Evolutionary conservation across 2,329 filamentous ascomycete genomes (phyloP), one percentile per base, ranked within the genome.

Genomic region (Triangularia setosa): DNA sequence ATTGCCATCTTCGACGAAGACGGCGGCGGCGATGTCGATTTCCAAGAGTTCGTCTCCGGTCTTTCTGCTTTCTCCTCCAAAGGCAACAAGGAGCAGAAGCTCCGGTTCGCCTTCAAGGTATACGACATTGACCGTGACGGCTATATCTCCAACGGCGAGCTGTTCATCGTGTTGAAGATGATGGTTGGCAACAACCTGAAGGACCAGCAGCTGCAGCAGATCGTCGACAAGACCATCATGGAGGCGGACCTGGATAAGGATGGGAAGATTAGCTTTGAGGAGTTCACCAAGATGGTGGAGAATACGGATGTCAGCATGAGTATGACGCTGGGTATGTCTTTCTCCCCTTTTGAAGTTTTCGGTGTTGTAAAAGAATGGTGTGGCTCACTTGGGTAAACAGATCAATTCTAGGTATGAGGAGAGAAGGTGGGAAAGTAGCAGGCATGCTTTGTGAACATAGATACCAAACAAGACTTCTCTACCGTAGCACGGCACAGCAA

Each of bases 211-310:
- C 81, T 99, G 76, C 95, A 99, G 82, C 95, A 94, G 87, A 99
- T 99, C 76, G 95, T 99, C 72, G 95, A 99, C 83, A 99, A 99
- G 87, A 99, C 95, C 65, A 98, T 99, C 77, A 98, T 98, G 95
- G 95, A 99, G 82, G 95, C 95, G 58, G 95, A 99, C 79, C 84
- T 93, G 72, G 95, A 99, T 79, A 88, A 89, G 67, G 95, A 99
- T 77, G 95, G 95, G 74, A 96, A 96, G 84, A 98, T 99, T 78
- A 97, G 92, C 82, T 99, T 99, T 74, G 93, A 98, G 79, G 95
- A 99, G 84, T 99, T 99, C 76, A 94, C 89, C 67, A 92, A 95
- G 81, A 98, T 99, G 94, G 95, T 99, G 60, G 94, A 97, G 84
- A 96, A 90, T 77, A 98, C 94, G 63, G 87, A 90, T 73, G 84